Evolutionary conservation across 768 basidiomycete species (phyloP), one percentile per base, ranked within the genome.

Genomic region (Trametes gibbosa): DNA sequence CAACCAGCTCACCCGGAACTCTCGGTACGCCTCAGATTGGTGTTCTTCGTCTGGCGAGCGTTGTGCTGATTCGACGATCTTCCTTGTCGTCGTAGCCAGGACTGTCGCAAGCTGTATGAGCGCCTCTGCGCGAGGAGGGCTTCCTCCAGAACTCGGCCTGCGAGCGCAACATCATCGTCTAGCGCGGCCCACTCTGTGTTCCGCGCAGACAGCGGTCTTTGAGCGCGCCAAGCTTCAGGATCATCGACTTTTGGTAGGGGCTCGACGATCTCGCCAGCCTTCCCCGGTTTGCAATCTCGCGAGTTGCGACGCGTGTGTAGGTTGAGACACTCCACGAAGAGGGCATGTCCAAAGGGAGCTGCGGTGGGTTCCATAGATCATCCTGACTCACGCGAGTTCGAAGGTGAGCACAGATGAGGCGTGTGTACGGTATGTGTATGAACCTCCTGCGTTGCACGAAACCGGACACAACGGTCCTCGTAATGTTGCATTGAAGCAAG

Each of bases 161-260:
- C 53, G 46, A 62, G 3, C 74, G 75, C 27, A 83, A 83, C 61
- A 70, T 81, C 37, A 66, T 82, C 34, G 66, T 74, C 13, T 79
- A 82, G 50, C 65, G 63, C 0, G 80, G 80, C 0, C 76, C 76
- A n/a, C 70, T 79, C 47, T 73, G 72, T 6, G 65, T 63, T 19
- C 70, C 71, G 1, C 72, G 68, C 1, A 27, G 12, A 2, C 35
- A 64, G 43, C 74, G 77, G 12, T 70, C 72, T 6, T 8, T 64
- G 29, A 16, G 60, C 8, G 45, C 61, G 2, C 75, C 76, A 5
- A 74, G 73, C 46, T 83, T 80, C 62, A 74, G 81, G 16, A 48
- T 83, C 59, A 81, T 83, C 50, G 82, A 83, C n/a, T 63, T 81
- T 82, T 39, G 82, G 82, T 13, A 73, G 81, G 5, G 66, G 59